Evolutionary conservation across 1,139 yeast genomes (phyloP), one percentile per base, ranked within the genome.

Genomic region (Kluyveromyces sp.): DNA sequence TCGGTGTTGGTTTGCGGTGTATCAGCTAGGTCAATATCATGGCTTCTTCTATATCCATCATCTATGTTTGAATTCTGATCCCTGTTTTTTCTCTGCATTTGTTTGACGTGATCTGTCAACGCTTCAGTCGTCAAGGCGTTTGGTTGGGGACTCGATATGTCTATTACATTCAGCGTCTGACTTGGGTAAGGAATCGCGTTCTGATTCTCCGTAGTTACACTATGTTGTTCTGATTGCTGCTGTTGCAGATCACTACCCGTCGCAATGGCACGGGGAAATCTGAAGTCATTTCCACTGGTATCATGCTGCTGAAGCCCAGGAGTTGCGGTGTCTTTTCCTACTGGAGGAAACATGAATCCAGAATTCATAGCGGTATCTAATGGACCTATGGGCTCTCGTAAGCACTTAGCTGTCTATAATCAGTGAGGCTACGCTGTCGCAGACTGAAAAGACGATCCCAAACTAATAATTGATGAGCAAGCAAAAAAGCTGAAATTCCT

Each of bases 281-380:
- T 46, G 39, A 47, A 50, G 17, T 41, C 36, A 15, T 33, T 42
- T 19, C 20, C 29, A 4, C 4, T 34, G 13, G n/a, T 22, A 19
- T 17, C 28, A 12, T n/a, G 8, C n/a, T 17, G 26, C 13, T 6
- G 12, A 6, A 22, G 3, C 11, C 12, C 39, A 8, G 7, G 31
- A 4, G 4, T 12, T 25, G 30, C 4, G 13, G 20, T 17, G 17
- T 41, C 43, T 17, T 26, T 43, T 20, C 39, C 40, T 16, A 33
- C 19, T 13, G 50, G 48, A 9, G 55, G 57, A 31, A 53, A 53
- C 8, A 52, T 51, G 32, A 48, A 52, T 11, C 49, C 54, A 3
- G 52, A 41, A 30, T 53, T 52, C 57, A 53, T 53, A n/a, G 33
- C 33, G 13, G 12, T 11, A 9, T 20, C 4, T 13, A 16, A 20